Conservation (phyloP, 257 asterid species). For the Solanum sejunctum region DNA sequence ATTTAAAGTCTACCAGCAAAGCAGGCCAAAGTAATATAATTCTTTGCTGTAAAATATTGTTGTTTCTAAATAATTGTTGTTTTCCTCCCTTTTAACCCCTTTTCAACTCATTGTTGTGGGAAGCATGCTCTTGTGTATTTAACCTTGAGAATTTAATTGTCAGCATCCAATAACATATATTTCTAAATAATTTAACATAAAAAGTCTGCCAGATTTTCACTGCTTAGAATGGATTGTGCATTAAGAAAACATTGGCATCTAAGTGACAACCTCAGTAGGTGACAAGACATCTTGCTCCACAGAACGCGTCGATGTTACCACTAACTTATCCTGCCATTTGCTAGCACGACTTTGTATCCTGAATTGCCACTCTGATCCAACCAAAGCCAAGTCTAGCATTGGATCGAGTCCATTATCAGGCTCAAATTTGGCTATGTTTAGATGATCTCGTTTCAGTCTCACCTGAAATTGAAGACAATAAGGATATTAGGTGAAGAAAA, state of each 20-base stretch:
- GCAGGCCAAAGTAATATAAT: background rate
- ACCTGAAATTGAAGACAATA: slow-evolving; percentile 35
- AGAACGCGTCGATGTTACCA: slow-evolving; percentile 91
- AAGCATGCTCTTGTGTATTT: background rate
- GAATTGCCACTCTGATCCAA: slow-evolving; percentile 99
- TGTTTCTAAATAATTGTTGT: too few relatives aligned
- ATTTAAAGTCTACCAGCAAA: background rate
- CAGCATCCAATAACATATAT: background rate
- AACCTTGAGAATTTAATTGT: background rate
- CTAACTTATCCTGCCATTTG: slow-evolving; percentile 97
- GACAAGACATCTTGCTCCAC: slow-evolving; percentile 92
- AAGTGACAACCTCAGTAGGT: slow-evolving; percentile 61
- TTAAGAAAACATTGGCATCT: background rate
- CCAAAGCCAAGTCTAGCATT: slow-evolving; percentile 76
- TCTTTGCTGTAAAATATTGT: background rate
- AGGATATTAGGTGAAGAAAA: background rate
- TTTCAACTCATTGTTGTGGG: background rate
- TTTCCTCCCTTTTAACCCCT: background rate
- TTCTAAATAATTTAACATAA: background rate
- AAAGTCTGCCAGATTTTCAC: background rate
- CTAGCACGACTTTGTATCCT: slow-evolving; percentile 95
- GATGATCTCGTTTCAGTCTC: slow-evolving; percentile 94
- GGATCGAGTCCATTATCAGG: slow-evolving; percentile 98
- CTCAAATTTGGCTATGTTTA: slow-evolving; percentile 89
- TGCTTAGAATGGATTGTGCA: background rate